Evolutionary conservation across 2,329 filamentous ascomycete species (phyloP).

Genomic region (Apiospora malaysiana): DNA sequence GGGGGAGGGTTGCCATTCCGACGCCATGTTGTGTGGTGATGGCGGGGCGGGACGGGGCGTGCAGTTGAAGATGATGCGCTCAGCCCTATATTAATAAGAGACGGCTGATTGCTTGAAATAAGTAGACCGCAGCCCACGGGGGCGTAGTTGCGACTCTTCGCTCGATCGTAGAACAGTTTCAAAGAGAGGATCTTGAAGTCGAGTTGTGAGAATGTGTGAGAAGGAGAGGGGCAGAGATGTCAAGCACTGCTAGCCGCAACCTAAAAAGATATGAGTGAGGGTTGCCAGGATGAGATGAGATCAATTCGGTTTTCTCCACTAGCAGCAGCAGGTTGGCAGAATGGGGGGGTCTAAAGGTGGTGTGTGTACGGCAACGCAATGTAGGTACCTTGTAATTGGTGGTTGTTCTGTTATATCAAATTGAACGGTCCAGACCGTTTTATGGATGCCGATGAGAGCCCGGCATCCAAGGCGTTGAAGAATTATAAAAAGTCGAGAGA

Average conservation of each 20-base stretch:
- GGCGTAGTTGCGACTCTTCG: slow-evolving; percentile 14
- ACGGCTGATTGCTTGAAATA: neutral
- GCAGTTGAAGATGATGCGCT: neutral
- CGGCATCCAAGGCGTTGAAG: slow-evolving; percentile 7
- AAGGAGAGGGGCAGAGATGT: slow-evolving; percentile 15
- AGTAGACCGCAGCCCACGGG: slow-evolving; percentile 17
- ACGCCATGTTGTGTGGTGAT: slow-evolving; percentile 65
- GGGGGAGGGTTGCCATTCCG: slow-evolving; percentile 80
- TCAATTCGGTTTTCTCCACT: slow-evolving; percentile 11
- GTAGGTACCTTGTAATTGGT: neutral
- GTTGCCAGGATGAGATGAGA: slow-evolving; percentile 17
- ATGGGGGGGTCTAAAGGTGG: neutral
- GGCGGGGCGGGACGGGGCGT: slow-evolving; percentile 17
- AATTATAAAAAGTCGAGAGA: neutral
- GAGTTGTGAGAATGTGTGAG: slow-evolving; percentile 3
- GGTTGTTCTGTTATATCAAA: neutral
- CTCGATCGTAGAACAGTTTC: slow-evolving; percentile 5
- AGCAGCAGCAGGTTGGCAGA: slow-evolving; percentile 8
- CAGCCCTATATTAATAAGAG: neutral
- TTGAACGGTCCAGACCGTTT: slow-evolving; percentile 1
- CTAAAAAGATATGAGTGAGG: slow-evolving; percentile 16
- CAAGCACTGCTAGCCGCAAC: slow-evolving; percentile 17
- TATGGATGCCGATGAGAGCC: neutral
- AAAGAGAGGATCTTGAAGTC: slow-evolving; percentile 1
- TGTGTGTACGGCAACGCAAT: neutral